Evolutionary conservation across 306 rosid genomes (phyloP), one percentile per base, ranked within the genome.

Genomic region (Urtica urens): DNA sequence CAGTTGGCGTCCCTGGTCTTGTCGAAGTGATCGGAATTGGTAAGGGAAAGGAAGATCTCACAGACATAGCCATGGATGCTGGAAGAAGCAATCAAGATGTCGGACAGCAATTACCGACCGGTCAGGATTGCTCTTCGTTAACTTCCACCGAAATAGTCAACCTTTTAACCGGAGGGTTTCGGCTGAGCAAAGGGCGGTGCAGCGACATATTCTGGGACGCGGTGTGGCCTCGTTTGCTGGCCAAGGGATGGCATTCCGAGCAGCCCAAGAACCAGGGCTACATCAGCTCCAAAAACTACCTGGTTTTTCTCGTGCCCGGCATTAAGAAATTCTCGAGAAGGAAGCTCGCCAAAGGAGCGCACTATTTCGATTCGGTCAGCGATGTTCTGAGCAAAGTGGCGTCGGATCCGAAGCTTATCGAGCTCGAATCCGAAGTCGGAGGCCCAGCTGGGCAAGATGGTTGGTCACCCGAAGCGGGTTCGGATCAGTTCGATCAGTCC

Each of bases 151-250:
- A 76, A 51, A 76, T 86, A 63, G 48, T 86, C 18, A 72, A 73
- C 21, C 44, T 41, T 62, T 65, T 86, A 68, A 73, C 87, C 0
- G 87, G 80, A 65, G 93, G 78, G n/a, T 27, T 45, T 57, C 80
- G 78, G 45, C 51, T 76, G 61, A 81, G 95, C 75, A 81, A 86
- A 64, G 72, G 77, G 40, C 76, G 78, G 51, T 68, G 83, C 58
- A 73, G 54, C 10, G 87, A 81, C 26, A 75, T 85, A 38, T 85
- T 85, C 64, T 81, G 95, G 95, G 85, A 78, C 53, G 95, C 95
- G 55, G 82, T 85, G 56, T 85, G 95, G 95, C 95, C 95, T 14
- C 94, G 90, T 52, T 75, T 80, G 62, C 70, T 83, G 5, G 90
- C 77, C 23, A 84, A 72, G 63, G 94, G 90, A 44, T 84, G 94